Base-by-base conservation (phyloP, 2,329 filamentous ascomycete genomes). In the Phyllosticta citriasiana region DNA sequence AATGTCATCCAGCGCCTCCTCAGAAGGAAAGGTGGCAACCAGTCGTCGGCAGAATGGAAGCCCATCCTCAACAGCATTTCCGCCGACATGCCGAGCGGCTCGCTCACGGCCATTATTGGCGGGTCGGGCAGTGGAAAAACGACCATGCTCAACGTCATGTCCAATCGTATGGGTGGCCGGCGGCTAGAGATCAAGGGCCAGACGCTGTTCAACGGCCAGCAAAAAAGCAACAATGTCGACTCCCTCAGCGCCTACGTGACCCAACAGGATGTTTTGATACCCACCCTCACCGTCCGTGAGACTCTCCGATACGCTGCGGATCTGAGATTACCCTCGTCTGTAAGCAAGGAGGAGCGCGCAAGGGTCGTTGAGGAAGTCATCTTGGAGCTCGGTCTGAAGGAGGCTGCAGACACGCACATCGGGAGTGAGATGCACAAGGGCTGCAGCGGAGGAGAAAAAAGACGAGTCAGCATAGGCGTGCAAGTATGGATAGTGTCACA, bases 401-500 rank as follows among this genome's bases (percentile, higher is more conserved):
- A 91, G 65, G 91, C 88, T 62, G 88, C 88, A 25, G 77, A 90
- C 64, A 92, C 88, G 0, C 78, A 85, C 8, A 88, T 92, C 58
- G 88, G 88, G 0, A 87, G 85, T 66, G 82, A 81, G 61, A 81
- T 82, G 57, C 86, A 90, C 67, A 86, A 88, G 54, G 88, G 88
- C 0, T 91, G 88, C 67, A 91, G 87, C 54, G 88, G 89, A 0
- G 89, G 88, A 2, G 89, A 92, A 71, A 91, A 91, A 76, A 79
- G 88, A 64, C 78, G 88, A 33, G 87, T 87, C 0, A 90, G 87
- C 64, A 88, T 92, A 55, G 88, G 88, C 2, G 88, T 92, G 4
- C 88, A 91, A 72, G 68, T 68, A 53, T 19, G 52, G n/a, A 6
- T 19, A 5, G 62, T 12, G n/a, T 53, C 16, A 14, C 12, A 3